phyloP scores from a whole-genome alignment of 176 grass and related monocot genomes.

The Dendrocalamus sinicus region DNA sequence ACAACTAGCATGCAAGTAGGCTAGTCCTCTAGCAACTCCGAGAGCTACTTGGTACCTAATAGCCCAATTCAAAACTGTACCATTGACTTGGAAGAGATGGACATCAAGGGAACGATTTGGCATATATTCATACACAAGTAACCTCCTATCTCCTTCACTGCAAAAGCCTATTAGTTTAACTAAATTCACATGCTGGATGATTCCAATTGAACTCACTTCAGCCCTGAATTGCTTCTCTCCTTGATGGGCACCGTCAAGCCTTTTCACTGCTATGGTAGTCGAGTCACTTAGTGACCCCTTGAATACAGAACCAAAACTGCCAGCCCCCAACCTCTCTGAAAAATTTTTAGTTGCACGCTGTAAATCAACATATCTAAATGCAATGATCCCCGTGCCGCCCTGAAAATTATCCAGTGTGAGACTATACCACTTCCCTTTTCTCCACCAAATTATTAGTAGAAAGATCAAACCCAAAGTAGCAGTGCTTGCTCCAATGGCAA shows the following conservation, averaged over 20 bases:
- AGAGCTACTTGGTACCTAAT: constrained; percentile 25
- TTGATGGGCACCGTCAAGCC: not conserved
- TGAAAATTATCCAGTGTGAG: not conserved
- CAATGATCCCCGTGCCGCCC: not conserved
- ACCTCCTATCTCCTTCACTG: not conserved
- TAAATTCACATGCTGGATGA: constrained; percentile 24
- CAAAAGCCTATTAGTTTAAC: constrained; percentile 31
- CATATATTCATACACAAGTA: constrained; percentile 34
- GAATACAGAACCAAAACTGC: constrained; percentile 33
- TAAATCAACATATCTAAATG: constrained; percentile 12
- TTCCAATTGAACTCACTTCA: constrained; percentile 37
- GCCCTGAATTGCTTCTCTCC: constrained; percentile 41
- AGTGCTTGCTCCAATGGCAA: not conserved
- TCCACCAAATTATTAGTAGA: not conserved
- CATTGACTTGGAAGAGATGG: not conserved
- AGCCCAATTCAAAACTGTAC: not conserved
- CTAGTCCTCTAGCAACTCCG: constrained; percentile 6
- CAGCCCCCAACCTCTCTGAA: not conserved
- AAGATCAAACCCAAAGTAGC: not conserved
- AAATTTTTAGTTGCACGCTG: constrained; percentile 15
- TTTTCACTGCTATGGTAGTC: constrained; percentile 23
- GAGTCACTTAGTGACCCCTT: not conserved
- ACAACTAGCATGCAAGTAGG: constrained; percentile 27
- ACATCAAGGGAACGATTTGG: constrained; percentile 20
- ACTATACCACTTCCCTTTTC: not conserved